These are phyloP conservation scores for Saturnispora hagleri DNA, from an alignment of 805 yeast genomes.

Conservation along the genomic window DNA sequence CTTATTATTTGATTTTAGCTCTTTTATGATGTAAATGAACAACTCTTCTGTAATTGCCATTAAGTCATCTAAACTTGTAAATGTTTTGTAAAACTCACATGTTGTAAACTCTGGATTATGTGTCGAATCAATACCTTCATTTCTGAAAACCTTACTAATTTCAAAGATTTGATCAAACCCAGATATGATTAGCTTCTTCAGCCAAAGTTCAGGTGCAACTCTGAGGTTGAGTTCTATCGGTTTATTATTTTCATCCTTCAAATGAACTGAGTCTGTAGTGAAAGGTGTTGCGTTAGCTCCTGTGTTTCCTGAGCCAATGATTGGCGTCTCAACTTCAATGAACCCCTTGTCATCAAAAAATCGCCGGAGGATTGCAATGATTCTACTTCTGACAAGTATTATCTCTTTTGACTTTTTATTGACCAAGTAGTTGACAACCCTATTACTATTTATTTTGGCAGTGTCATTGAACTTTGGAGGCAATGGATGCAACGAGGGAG, in stretches of 20 bases:
- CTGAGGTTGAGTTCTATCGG: constrained; percentile 46
- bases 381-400: constrained; percentile 41
- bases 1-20: constrained; percentile 20
- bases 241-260: constrained; percentile 21
- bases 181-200: constrained; percentile 69
- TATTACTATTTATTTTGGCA: constrained; percentile 49
- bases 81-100: constrained; percentile 80
- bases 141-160: constrained; percentile 76
- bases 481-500: constrained; percentile 62
- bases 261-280: constrained; percentile 35
- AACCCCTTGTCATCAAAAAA: constrained; percentile 51
- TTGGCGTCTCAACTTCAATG: constrained; percentile 84
- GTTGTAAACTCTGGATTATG: constrained; percentile 93
- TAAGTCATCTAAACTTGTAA: constrained; percentile 54
- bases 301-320: constrained; percentile 52
- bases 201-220: constrained; percentile 94
- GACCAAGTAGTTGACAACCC: constrained; percentile 67
- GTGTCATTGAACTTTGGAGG: constrained; percentile 56
- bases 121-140: constrained; percentile 87
- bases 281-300: constrained; percentile 96
- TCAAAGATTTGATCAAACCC: constrained; percentile 87
- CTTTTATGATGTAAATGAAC: constrained; percentile 33
- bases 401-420: constrained; percentile 41
- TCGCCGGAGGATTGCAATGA: constrained; percentile 45
- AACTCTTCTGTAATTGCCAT: constrained; percentile 56